Evolutionary conservation across 805 yeast genomes (phyloP).

Genomic region (Ascoidea asiatica): DNA sequence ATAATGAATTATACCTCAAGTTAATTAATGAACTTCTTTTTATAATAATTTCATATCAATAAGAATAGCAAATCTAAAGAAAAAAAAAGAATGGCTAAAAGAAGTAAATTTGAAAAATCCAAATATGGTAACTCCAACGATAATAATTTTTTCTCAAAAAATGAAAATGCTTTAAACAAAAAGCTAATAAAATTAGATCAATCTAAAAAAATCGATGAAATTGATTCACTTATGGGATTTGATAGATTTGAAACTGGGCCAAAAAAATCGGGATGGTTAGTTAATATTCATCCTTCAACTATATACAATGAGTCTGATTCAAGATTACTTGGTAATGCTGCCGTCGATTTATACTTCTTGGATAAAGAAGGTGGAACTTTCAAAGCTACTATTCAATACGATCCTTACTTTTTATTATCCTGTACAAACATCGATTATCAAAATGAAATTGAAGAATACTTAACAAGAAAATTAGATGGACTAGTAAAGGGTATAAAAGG

Average conservation of each 20-base stretch:
- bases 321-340: slow-evolving; percentile 45
- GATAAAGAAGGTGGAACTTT: slow-evolving; percentile 96
- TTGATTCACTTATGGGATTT: slow-evolving; percentile 84
- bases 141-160: slow-evolving; percentile 12
- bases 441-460: slow-evolving; percentile 74
- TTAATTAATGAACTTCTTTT: too few relatives aligned
- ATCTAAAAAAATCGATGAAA: slow-evolving; percentile 44
- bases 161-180: not conserved
- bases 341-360: slow-evolving; percentile 85
- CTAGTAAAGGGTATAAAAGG: slow-evolving; percentile 42
- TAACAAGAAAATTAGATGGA: slow-evolving; percentile 54
- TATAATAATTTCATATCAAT: too few relatives aligned
- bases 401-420: slow-evolving; percentile 75
- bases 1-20: too few relatives aligned
- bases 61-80: too few relatives aligned
- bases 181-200: slow-evolving; percentile 26
- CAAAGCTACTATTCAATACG: slow-evolving; percentile 69
- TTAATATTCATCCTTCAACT: slow-evolving; percentile 86
- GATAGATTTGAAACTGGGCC: slow-evolving; percentile 66
- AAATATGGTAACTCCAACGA: slow-evolving; percentile 19
- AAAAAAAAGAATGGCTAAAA: too few relatives aligned
- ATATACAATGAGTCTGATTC: slow-evolving; percentile 19
- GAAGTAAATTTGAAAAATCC: too few relatives aligned
- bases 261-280: slow-evolving; percentile 72
- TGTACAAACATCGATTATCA: slow-evolving; percentile 34